A percentile compares a stretch with the other conserved stretches of the same genome.
These are phyloP conservation scores for Pseudopyrenochaeta lycopersici DNA, from an alignment of 2,329 filamentous ascomycete genomes.

Conservation along the genomic window DNA sequence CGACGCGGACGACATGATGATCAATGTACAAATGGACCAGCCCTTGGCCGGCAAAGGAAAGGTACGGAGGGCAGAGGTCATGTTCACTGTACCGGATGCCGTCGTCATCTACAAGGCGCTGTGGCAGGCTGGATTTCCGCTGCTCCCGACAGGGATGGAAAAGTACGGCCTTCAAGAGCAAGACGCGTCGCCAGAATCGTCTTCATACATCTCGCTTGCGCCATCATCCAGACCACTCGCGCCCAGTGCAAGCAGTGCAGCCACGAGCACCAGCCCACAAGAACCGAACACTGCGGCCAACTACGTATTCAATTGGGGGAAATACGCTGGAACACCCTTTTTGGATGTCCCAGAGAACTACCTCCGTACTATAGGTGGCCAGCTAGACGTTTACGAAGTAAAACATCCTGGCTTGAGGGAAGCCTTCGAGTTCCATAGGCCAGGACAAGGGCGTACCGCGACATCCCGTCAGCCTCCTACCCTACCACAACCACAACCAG, in stretches of 20 bases:
- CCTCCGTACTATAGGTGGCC: constrained; percentile 31
- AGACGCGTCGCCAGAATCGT: constrained; percentile 7
- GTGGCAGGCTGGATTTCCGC: constrained; percentile 22
- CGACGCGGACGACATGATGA: constrained; percentile 29
- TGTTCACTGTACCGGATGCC: constrained; percentile 29
- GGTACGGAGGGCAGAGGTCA: constrained; percentile 18
- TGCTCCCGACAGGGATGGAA: constrained; percentile 10
- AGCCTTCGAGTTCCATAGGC: constrained; percentile 34
- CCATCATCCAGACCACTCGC: constrained; percentile 19
- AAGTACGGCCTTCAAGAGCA: constrained; percentile 23
- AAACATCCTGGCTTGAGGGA: constrained; percentile 28
- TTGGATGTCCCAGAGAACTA: constrained; percentile 29
- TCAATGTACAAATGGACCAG: constrained; percentile 28
- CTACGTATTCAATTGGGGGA: constrained; percentile 32
- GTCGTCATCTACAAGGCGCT: constrained; percentile 25
- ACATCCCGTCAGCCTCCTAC: constrained; percentile 6
- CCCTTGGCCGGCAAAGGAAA: constrained; percentile 2
- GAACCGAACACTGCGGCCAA: constrained; percentile 16
- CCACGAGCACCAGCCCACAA: constrained; percentile 2
- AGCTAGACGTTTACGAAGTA: constrained; percentile 24
- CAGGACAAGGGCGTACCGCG: constrained; percentile 20
- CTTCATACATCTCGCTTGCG: constrained; percentile 9
- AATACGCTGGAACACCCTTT: constrained; percentile 25
- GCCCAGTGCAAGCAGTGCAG: constrained; percentile 15
- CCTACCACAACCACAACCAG: background rate